Percentiles rank a stretch among this genome's conserved stretches.
These are phyloP conservation scores for Cyclocybe cylindracea DNA, from an alignment of 768 basidiomycete species.

Conservation along the genomic window DNA sequence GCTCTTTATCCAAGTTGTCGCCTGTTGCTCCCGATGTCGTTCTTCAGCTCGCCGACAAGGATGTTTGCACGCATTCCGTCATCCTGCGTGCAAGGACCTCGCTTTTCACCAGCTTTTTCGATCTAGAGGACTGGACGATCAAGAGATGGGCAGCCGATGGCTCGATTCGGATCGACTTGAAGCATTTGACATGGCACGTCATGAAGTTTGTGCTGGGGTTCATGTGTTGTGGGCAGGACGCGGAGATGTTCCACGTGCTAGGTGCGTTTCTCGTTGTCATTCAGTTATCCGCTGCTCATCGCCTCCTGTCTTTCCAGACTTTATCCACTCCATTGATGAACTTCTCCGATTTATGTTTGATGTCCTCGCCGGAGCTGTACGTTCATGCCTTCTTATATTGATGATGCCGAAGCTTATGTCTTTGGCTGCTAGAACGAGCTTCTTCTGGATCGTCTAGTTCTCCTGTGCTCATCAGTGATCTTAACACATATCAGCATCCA, in stretches of 20 bases:
- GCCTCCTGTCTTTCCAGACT: conserved; percentile 44
- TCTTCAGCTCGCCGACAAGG: conserved; percentile 65
- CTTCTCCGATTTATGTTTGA: conserved; percentile 86
- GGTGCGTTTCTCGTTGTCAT: conserved; percentile 40
- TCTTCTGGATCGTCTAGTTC: conserved; percentile 80
- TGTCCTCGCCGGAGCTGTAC: conserved; percentile 82
- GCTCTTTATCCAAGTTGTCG: conserved; percentile 6
- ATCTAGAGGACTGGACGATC: conserved; percentile 78
- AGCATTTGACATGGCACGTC: conserved; percentile 69
- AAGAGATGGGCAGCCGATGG: conserved; percentile 56
- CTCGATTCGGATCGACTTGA: conserved; percentile 63
- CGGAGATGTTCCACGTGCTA: conserved; percentile 69
- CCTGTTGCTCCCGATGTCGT: conserved; percentile 66
- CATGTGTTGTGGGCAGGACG: conserved; percentile 72
- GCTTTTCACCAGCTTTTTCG: conserved; percentile 85
- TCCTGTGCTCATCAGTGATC: conserved; percentile 80
- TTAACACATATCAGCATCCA: conserved; percentile 64
- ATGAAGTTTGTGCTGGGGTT: conserved; percentile 78
- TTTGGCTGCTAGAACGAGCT: conserved; percentile 68
- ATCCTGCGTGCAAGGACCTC: conserved; percentile 82
- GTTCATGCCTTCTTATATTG: conserved; percentile 18
- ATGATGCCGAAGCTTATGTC: background rate
- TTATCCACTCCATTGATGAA: conserved; percentile 65
- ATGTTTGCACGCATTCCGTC: conserved; percentile 67
- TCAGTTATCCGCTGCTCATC: background rate